Base-by-base conservation (phyloP, 768 basidiomycete genomes). In the Termitomyces titanicus region DNA sequence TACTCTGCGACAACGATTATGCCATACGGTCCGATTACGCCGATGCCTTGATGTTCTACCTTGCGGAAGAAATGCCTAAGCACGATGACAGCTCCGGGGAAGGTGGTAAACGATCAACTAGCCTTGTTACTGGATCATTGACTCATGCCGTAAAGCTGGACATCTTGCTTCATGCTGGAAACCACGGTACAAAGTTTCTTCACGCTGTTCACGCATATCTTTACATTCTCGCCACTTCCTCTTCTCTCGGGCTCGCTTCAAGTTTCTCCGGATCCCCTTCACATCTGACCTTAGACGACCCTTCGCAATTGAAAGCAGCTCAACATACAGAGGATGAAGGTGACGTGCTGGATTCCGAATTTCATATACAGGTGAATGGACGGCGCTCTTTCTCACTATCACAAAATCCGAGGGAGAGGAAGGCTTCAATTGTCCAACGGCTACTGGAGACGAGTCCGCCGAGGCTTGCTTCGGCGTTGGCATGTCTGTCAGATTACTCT, bases 21-120 rank as follows among this genome's bases (percentile, higher is more conserved):
- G 73, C 81, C n/a, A 84, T 95, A 20, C 84, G 94, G 53, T 80
- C 82, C 12, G 89, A 91, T 59, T 95, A 94, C 66, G 80, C 85
- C 0, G 73, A 79, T 35, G 82, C 85, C 4, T 70, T 97, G n/a
- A 71, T 88, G 3, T 82, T 85, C 45, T 97, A 93, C 70, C 71
- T 95, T 57, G 74, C 80, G 37, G 76, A 83, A 54, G 94, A 97
- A 71, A 83, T 93, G 65, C 79, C 84, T 4, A 85, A 80, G 56
- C 75, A 79, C 37, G 80, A 79, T 33, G 84, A 88, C 51, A 68
- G 71, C 1, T 78, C 79, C 57, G 65, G 68, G 5, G 79, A 83
- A 51, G 75, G 77, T 13, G 68, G 74, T 25, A 79, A 76, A 59
- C 79, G 79, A 37, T 57, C 72, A 17, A 76, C 74, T 38, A 76